Percentiles rank a stretch among this genome's conserved stretches.
Conservation (phyloP, 2,329 filamentous ascomycete genomes). For the Colletotrichum tropicicola region DNA sequence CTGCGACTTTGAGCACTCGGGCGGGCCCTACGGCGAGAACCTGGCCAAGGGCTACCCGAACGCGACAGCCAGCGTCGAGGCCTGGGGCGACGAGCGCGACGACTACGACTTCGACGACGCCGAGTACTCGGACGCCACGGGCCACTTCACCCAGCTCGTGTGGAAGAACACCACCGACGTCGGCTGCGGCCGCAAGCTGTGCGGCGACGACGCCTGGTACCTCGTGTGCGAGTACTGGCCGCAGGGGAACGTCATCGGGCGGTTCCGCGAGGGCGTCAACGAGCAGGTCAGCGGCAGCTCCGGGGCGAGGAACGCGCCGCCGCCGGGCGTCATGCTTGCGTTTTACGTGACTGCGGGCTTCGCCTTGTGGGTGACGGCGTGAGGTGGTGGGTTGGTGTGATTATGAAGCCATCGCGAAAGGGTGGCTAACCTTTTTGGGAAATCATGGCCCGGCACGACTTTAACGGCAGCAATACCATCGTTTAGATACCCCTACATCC, state of each 20-base stretch:
- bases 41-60: conserved; percentile 74
- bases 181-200: conserved; percentile 55
- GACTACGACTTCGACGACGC: conserved; percentile 67
- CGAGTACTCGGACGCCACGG: conserved; percentile 67
- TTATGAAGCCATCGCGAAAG: not conserved
- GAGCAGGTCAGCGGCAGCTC: not conserved
- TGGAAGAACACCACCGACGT: conserved; percentile 71
- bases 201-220: conserved; percentile 61
- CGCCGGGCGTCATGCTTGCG: not conserved
- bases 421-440: not conserved
- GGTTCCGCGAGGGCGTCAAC: conserved; percentile 48
- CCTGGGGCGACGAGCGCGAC: conserved; percentile 70
- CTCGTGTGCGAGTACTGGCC: conserved; percentile 78
- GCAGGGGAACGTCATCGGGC: conserved; percentile 67
- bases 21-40: conserved; percentile 78
- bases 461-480: not conserved
- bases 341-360: not conserved
- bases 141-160: conserved; percentile 79
- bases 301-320: not conserved
- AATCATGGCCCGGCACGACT: not conserved
- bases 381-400: not conserved
- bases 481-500: not conserved
- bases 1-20: conserved; percentile 64
- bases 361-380: not conserved
- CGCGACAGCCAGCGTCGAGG: conserved; percentile 65